Conservation (phyloP, 306 rosid species). For the Vigna reflexopilosa region DNA sequence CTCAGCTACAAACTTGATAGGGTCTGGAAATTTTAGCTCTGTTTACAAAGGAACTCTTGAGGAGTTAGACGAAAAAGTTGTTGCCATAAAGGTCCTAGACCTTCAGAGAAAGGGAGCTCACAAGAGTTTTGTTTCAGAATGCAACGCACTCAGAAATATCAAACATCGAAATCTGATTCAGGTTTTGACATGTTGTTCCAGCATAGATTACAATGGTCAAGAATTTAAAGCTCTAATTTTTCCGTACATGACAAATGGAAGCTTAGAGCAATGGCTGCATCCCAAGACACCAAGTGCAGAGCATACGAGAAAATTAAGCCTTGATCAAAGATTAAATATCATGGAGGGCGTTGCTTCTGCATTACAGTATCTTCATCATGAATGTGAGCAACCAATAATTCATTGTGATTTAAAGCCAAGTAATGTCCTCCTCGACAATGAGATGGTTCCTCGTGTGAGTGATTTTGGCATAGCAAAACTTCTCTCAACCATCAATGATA, state of each 20-base stretch:
- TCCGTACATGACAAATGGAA: constrained; percentile 42
- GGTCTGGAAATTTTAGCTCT: constrained; percentile 35
- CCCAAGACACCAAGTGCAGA: not conserved
- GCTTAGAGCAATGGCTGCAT: constrained; percentile 49
- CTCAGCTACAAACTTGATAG: constrained; percentile 29
- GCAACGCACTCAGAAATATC: constrained; percentile 35
- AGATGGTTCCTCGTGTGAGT: constrained; percentile 41
- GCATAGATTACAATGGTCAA: constrained; percentile 38
- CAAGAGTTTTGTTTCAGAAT: constrained; percentile 44
- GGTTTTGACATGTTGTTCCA: constrained; percentile 46
- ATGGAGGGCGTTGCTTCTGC: constrained; percentile 35
- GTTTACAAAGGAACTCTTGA: constrained; percentile 41
- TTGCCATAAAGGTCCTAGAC: constrained; percentile 49
- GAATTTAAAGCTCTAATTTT: constrained; percentile 52
- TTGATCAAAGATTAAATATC: constrained; percentile 43
- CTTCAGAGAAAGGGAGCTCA: constrained; percentile 43
- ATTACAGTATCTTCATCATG: constrained; percentile 42
- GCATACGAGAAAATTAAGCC: not conserved
- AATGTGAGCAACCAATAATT: constrained; percentile 19
- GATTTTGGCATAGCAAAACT: constrained; percentile 49
- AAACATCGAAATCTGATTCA: constrained; percentile 44
- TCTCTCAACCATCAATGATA: not conserved
- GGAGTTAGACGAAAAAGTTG: constrained; percentile 15
- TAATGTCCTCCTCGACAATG: constrained; percentile 43
- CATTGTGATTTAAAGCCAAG: constrained; percentile 50